Percentiles rank a stretch among this genome's conserved stretches.
Evolutionary conservation across 257 asterid species (phyloP).

Genomic region (Rubia yunnanensis): DNA sequence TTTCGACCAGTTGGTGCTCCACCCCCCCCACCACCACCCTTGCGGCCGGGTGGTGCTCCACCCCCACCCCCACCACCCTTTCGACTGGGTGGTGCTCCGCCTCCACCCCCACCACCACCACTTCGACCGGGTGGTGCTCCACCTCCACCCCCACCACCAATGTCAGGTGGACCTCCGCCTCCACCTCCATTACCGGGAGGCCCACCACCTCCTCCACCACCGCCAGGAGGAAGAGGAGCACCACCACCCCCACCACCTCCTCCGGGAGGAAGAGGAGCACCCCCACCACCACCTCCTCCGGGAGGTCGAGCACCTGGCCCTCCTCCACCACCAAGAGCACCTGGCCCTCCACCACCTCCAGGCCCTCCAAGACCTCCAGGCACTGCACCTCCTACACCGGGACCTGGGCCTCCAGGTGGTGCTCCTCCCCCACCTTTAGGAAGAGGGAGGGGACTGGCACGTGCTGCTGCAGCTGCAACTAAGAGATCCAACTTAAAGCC

Average conservation of each 20-base stretch:
- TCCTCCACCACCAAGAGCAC: constrained; percentile 30
- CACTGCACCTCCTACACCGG: constrained; percentile 46
- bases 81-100: constrained; percentile 18
- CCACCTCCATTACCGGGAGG: constrained; percentile 17
- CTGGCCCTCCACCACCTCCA: constrained; percentile 43
- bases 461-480: constrained; percentile 46
- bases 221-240: constrained; percentile 11
- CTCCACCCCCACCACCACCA: constrained; percentile 23
- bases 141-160: constrained; percentile 19
- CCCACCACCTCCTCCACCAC: constrained; percentile 30
- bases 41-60: constrained; percentile 6
- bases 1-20: constrained; percentile 17
- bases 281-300: constrained; percentile 24
- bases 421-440: constrained; percentile 54
- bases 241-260: constrained; percentile 23
- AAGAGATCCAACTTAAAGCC: constrained; percentile 86
- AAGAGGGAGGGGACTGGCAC: constrained; percentile 64
- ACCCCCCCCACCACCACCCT: constrained; percentile 24
- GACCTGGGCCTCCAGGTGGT: constrained; percentile 52
- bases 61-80: constrained; percentile 19
- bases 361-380: constrained; percentile 42
- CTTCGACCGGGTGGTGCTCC: constrained; percentile 17
- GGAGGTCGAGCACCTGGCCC: constrained; percentile 31
- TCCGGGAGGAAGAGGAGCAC: constrained; percentile 5
- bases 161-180: constrained; percentile 18